Percentiles rank a stretch among this genome's conserved stretches.
Evolutionary conservation across 164 flowering plant species (phyloP).

Genomic region (Nelumbo lutea): DNA sequence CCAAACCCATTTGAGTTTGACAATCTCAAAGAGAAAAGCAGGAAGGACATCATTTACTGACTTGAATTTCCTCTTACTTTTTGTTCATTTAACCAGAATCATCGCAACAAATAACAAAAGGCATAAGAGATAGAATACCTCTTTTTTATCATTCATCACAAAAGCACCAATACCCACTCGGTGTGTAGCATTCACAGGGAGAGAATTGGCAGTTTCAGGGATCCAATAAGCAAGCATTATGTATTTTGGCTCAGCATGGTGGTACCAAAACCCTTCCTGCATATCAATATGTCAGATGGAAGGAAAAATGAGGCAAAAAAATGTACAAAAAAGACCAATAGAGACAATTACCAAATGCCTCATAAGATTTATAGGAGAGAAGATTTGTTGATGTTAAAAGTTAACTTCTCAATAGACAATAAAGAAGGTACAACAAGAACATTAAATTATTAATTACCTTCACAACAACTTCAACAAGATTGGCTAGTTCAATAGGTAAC

Average conservation of each 20-base stretch:
- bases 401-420: background rate
- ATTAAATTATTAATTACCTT: conserved; percentile 22
- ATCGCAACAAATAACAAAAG: background rate
- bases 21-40: background rate
- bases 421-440: background rate
- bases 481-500: conserved; percentile 35
- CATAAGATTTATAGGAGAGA: background rate
- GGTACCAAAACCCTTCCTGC: conserved; percentile 51
- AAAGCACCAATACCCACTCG: conserved; percentile 45
- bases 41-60: too few species aligned
- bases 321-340: background rate
- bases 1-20: background rate
- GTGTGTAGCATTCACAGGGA: conserved; percentile 50
- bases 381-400: background rate
- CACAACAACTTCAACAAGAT: conserved; percentile 41
- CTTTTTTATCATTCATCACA: conserved; percentile 42
- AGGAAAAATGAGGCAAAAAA: background rate
- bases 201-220: conserved; percentile 29
- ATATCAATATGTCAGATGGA: background rate
- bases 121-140: conserved; percentile 25
- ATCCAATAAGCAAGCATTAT: conserved; percentile 52
- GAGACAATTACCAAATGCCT: background rate
- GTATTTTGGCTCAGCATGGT: conserved; percentile 44
- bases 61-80: background rate
- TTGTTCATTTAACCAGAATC: too few species aligned